A percentile compares a stretch with the other conserved stretches of the same genome.
Evolutionary conservation across 225 moss, liverwort and hornwort genomes (phyloP).

Genomic region (Climacium dendroides): DNA sequence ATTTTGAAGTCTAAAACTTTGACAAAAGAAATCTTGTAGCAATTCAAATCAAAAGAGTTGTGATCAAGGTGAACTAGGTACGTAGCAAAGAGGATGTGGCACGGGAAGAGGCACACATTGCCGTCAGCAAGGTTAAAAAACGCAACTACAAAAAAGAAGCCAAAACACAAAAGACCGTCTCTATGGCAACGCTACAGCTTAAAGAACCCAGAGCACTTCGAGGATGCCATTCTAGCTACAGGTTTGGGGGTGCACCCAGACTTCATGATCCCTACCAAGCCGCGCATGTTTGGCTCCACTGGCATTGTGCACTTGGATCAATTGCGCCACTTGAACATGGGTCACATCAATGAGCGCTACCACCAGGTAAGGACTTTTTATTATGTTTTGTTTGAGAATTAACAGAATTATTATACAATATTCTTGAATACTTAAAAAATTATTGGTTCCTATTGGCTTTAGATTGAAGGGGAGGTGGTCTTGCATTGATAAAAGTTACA

Average conservation of each 20-base stretch:
- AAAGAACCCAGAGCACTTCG: neutral
- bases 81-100: neutral
- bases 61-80: neutral
- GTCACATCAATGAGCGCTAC: slow-evolving; percentile 25
- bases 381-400: neutral
- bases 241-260: neutral
- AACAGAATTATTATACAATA: too few species aligned
- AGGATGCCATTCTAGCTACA: neutral
- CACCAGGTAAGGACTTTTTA: neutral
- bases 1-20: neutral
- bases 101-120: neutral
- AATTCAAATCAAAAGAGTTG: neutral
- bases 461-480: neutral
- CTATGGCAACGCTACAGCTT: slow-evolving; percentile 8
- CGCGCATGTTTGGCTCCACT: neutral
- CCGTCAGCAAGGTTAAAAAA: neutral
- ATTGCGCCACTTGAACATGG: slow-evolving; percentile 31
- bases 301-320: slow-evolving; percentile 4
- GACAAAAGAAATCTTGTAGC: too few species aligned
- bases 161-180: neutral
- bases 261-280: slow-evolving; percentile 24
- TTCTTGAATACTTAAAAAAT: neutral
- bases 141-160: neutral
- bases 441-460: neutral
- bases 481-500: neutral